Evolutionary conservation across 495 filamentous ascomycete genomes (phyloP).

Genomic region (Penicillium paxilli): DNA sequence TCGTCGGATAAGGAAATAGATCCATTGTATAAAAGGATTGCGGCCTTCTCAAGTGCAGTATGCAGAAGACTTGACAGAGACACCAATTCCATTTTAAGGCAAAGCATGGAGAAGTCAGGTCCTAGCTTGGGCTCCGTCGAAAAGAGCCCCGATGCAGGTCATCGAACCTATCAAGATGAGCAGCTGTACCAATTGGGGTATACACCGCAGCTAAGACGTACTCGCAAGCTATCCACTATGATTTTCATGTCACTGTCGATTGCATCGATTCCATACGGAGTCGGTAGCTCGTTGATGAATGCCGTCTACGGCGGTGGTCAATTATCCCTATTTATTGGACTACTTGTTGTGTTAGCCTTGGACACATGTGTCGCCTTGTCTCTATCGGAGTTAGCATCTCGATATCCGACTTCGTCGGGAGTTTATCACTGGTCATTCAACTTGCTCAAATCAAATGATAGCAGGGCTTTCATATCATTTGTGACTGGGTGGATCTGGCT

Average conservation of each 20-base stretch:
- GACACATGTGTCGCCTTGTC: constrained; percentile 27
- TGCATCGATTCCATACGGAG: constrained; percentile 38
- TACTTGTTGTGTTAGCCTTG: constrained; percentile 22
- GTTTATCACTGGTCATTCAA: constrained; percentile 42
- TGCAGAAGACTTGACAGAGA: not conserved
- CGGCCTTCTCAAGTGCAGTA: not conserved
- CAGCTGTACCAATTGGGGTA: constrained; percentile 22
- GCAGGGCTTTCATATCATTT: constrained; percentile 45
- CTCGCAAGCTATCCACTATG: constrained; percentile 16
- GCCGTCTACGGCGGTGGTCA: constrained; percentile 29
- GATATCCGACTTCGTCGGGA: constrained; percentile 39
- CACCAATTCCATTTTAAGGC: not conserved
- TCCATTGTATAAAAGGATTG: not conserved
- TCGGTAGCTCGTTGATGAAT: constrained; percentile 35
- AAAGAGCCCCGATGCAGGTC: not conserved
- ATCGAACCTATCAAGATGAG: constrained; percentile 10
- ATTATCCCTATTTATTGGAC: constrained; percentile 26
- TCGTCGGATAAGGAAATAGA: not conserved
- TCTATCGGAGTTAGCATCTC: constrained; percentile 34
- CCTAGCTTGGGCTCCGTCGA: not conserved
- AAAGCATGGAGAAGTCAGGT: not conserved
- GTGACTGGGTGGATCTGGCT: constrained; percentile 61
- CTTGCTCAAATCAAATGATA: constrained; percentile 7
- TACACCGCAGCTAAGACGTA: constrained; percentile 23
- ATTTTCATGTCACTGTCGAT: constrained; percentile 25